Conservation (phyloP, 345 rosid species). For the Sapria himalayana region DNA sequence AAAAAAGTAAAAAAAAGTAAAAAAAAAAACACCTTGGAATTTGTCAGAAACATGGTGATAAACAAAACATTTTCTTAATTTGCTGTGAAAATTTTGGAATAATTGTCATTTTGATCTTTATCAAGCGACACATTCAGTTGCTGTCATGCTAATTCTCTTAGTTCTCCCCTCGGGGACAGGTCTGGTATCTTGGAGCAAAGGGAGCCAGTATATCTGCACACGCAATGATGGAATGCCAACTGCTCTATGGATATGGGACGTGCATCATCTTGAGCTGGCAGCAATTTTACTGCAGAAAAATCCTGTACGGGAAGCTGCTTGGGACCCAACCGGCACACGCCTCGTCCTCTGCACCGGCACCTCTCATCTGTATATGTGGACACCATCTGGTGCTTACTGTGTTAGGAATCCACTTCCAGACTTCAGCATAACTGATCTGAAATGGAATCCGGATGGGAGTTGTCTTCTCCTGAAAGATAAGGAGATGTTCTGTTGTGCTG, state of each 20-base stretch:
- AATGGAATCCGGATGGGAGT: constrained; percentile 83
- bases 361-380: constrained; percentile 84
- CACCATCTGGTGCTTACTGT: constrained; percentile 85
- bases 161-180: too few relatives aligned
- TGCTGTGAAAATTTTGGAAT: too few relatives aligned
- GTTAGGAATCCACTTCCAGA: constrained; percentile 54
- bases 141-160: too few relatives aligned
- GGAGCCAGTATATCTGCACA: constrained; percentile 66
- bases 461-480: constrained; percentile 86
- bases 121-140: too few relatives aligned
- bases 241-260: constrained; percentile 90
- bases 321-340: constrained; percentile 78
- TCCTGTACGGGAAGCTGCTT: constrained; percentile 63
- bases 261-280: constrained; percentile 55
- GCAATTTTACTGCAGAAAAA: constrained; percentile 85
- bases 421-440: constrained; percentile 51
- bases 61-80: too few relatives aligned
- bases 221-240: constrained; percentile 86
- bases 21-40: too few relatives aligned
- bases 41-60: too few relatives aligned
- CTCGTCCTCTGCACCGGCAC: constrained; percentile 80
- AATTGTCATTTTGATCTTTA: too few relatives aligned
- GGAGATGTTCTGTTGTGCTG: constrained; percentile 73
- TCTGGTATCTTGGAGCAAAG: constrained; percentile 84
- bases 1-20: too few relatives aligned